Conservation (phyloP, 345 rosid genomes). For the Psidium friedrichsthalianum region DNA sequence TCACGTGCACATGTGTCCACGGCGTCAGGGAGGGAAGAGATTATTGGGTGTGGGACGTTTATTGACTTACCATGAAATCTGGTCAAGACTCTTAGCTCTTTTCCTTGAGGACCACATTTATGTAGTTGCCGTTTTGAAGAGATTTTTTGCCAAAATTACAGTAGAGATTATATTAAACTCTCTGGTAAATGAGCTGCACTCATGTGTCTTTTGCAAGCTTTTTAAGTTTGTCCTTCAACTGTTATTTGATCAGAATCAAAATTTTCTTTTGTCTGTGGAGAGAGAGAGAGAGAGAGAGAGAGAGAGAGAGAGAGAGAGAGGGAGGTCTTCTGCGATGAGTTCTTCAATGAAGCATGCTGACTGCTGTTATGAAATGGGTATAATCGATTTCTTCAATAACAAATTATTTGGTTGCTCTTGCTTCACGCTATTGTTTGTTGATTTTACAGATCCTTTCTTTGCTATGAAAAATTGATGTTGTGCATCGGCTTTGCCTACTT, state of each 20-base stretch:
- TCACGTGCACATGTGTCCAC: not conserved
- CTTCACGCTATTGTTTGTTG: not conserved
- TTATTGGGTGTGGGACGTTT: not conserved
- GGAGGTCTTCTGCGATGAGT: not conserved
- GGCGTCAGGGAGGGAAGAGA: not conserved
- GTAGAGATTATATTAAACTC: not conserved
- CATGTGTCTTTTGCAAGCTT: not conserved
- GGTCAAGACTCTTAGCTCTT: not conserved
- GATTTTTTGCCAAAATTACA: not conserved
- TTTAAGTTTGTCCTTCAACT: not conserved
- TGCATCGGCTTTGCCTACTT: not conserved
- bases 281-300: not conserved
- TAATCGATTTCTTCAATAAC: not conserved
- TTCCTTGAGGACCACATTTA: not conserved
- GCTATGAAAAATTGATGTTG: not conserved
- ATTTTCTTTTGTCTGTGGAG: not conserved
- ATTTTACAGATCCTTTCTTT: not conserved
- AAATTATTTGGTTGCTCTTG: not conserved
- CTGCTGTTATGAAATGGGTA: not conserved
- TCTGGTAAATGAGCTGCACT: not conserved
- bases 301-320: not conserved
- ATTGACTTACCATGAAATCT: not conserved
- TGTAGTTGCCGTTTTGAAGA: not conserved
- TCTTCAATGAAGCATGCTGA: not conserved
- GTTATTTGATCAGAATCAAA: not conserved